Percentiles rank a stretch among this genome's conserved stretches.
Conservation (phyloP, 176 grass and related monocot genomes). For the Cenchrus americanus region DNA sequence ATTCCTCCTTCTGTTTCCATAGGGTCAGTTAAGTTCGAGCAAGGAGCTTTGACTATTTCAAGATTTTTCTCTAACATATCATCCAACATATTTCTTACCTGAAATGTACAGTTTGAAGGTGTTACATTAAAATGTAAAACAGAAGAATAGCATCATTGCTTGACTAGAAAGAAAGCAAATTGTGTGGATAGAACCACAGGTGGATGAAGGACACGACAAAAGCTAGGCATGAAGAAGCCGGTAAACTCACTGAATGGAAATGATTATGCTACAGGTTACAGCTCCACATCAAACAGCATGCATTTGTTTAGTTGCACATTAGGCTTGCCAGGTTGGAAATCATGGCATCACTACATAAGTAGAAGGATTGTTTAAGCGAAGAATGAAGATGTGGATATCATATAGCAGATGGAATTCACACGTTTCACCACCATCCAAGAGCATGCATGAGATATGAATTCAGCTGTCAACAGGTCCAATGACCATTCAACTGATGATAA, state of each 20-base stretch:
- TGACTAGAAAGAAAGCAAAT: slow-evolving; percentile 15
- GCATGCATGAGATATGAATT: neutral
- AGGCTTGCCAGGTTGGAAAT: neutral
- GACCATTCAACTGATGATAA: slow-evolving; percentile 7
- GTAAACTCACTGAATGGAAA: neutral
- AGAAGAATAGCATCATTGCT: neutral
- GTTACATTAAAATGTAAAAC: neutral
- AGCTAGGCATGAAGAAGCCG: neutral
- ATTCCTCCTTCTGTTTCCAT: slow-evolving; percentile 60
- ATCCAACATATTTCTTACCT: slow-evolving; percentile 87
- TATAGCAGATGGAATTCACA: slow-evolving; percentile 1
- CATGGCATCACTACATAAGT: neutral
- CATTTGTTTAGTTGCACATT: neutral
- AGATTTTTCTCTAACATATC: slow-evolving; percentile 77
- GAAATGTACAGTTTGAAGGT: slow-evolving; percentile 38
- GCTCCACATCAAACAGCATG: neutral
- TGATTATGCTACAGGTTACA: slow-evolving; percentile 1
- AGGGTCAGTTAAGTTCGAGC: slow-evolving; percentile 36
- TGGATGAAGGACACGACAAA: neutral
- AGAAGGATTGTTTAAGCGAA: neutral
- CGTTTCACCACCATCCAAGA: slow-evolving; percentile 7
- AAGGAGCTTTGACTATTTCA: slow-evolving; percentile 66
- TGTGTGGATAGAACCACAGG: neutral
- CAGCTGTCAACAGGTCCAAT: neutral
- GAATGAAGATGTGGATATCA: neutral